Evolutionary conservation across 2,329 filamentous ascomycete species (phyloP).

Genomic region (Pseudocercospora fuligena): DNA sequence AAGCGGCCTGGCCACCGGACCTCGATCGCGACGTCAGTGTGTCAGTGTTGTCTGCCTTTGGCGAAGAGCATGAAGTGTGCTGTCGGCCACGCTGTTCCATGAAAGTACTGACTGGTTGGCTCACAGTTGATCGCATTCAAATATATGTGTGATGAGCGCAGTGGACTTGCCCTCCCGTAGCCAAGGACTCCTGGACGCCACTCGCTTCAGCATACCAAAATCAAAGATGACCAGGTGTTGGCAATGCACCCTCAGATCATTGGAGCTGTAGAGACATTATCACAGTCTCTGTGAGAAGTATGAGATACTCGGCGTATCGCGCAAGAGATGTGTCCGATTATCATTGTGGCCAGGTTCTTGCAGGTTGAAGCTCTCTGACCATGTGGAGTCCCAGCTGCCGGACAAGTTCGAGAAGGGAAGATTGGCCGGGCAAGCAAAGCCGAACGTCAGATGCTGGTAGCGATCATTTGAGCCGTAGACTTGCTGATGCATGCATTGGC

Average conservation of each 20-base stretch:
- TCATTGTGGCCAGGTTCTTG: not conserved
- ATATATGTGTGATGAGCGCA: not conserved
- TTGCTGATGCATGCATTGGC: slow-evolving; percentile 14
- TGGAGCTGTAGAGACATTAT: too few relatives aligned
- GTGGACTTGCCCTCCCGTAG: not conserved
- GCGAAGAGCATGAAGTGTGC: not conserved
- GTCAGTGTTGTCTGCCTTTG: not conserved
- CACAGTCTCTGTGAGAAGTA: not conserved
- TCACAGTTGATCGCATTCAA: not conserved
- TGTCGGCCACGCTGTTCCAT: not conserved
- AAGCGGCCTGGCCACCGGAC: not conserved
- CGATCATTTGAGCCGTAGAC: slow-evolving; percentile 13
- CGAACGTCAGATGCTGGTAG: slow-evolving; percentile 11
- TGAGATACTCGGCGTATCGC: not conserved
- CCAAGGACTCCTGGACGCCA: not conserved
- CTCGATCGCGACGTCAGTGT: not conserved
- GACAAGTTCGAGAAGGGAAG: not conserved
- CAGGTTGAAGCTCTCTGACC: not conserved
- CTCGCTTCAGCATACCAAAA: not conserved
- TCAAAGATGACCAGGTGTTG: not conserved
- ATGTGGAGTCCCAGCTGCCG: slow-evolving; percentile 1
- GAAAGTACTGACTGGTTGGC: not conserved
- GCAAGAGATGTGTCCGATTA: not conserved
- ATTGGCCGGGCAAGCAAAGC: not conserved
- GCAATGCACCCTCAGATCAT: not conserved